Base-by-base conservation (phyloP, 306 rosid genomes). In the Rosa multiflora region DNA sequence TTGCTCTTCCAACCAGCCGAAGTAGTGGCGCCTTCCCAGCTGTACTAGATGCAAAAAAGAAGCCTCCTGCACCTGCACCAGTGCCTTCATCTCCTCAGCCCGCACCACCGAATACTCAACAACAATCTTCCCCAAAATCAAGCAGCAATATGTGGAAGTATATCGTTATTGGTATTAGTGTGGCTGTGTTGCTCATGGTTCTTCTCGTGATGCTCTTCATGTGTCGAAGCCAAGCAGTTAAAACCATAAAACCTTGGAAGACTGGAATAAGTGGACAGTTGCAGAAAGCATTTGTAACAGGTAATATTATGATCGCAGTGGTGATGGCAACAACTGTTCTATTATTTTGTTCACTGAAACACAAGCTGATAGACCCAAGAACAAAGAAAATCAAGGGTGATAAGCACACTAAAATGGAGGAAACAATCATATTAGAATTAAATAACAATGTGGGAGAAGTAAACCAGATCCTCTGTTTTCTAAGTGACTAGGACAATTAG, bases 231-330 rank as follows among this genome's bases (percentile, higher is more conserved):
- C 86, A 81, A 81, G 94, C 90, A 61, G 97, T 82, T 53, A 87
- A 84, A 53, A 88, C 86, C 62, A 90, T 95, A 76, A 77, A 83
- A 44, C 98, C 99, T n/a, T 96, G 98, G 96, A 93, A 87, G 82
- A 86, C 98, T 56, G 98, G 99, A 76, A 72, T 96, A 74, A 96
- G 98, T 72, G 99, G 99, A 67, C 99, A 96, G 75, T 82, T 96
- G 85, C 99, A 87, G 83, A 96, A 88, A 75, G 98, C 99, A 72
- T 96, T 96, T 81, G 78, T 93, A 76, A 91, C 99, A 83, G 99
- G 99, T 96, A 78, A 74, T 68, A 75, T 62, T 83, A 6, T 56
- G 14, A 2, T 35, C 2, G 20, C 17, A 5, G 29, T 77, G 37
- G 20, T 39, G 52, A 79, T 63, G 12, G 75, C 42, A 64, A 56